Base-by-base conservation (phyloP, 1,284 basidiomycete species). In the Puccinia sorghi region DNA sequence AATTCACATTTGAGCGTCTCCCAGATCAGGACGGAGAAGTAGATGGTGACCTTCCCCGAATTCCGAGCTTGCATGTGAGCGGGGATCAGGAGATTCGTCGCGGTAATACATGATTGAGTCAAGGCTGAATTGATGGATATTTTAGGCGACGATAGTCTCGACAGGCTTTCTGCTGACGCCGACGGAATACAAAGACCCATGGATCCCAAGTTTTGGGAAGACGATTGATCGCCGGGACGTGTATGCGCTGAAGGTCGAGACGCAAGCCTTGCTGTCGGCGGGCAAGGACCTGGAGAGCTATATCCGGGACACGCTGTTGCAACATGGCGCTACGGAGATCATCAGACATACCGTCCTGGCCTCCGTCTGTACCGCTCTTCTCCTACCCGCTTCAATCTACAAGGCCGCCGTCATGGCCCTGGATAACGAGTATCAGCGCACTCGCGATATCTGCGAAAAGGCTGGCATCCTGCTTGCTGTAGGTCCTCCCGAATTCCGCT, bases 1-100 rank as follows among this genome's bases (percentile, higher is more conserved):
- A 86, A 74, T 87, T 88, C 81, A 83, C 85, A 25, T 87, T 88
- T 80, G 84, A 86, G 56, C 83, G 84, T 67, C 82, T 86, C 20
- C 75, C 75, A 20, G 37, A 52, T 72, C 85, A 86, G 79, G 85
- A 82, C 7, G 86, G 46, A n/a, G 69, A 64, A 50, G 11, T 57
- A 1, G 67, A 79, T 71, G n/a, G 17, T 8, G 56, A 79, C 20
- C 4, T 79, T 22, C 57, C 76, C 43, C 69, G 56, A 7, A 52
- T 79, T 17, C 76, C 76, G 20, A 79, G 76, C 39, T 79, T 79
- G 61, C 76, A 79, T 70, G 76, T 72, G 37, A 79, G 76, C 11
- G 56, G 22, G 11, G 56, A n/a, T n/a, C n/a, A 32, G 32, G 32
- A 32, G 1, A 32, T 32, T 32, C 32, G 32, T 32, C 1, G 32